Conservation (phyloP, 331 rosid species). For the Malus hybrid region DNA sequence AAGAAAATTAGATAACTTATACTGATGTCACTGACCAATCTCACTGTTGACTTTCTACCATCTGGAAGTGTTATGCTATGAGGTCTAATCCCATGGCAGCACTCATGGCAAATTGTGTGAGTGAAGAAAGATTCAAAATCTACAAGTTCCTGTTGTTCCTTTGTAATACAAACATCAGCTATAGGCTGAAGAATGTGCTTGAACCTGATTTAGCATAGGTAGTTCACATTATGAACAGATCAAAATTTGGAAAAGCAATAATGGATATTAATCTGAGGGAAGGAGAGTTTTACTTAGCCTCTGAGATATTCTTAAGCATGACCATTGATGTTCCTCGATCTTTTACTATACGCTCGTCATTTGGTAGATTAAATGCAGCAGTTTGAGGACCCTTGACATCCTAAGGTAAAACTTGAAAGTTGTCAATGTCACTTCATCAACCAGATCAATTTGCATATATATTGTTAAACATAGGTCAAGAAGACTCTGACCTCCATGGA, state of each 20-base stretch:
- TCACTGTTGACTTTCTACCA: slow-evolving; percentile 80
- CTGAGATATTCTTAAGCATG: slow-evolving; percentile 93
- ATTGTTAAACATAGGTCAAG: not conserved
- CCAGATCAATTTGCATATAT: not conserved
- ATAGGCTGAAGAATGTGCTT: slow-evolving; percentile 81
- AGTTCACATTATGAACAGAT: slow-evolving; percentile 5
- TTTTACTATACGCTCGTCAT: slow-evolving; percentile 82
- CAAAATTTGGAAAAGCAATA: slow-evolving; percentile 1
- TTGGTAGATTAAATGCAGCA: slow-evolving; percentile 93
- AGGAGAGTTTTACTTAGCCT: slow-evolving; percentile 71
- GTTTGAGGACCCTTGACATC: slow-evolving; percentile 97
- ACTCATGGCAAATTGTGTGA: slow-evolving; percentile 91
- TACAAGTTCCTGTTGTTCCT: slow-evolving; percentile 65
- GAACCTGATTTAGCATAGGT: slow-evolving; percentile 53
- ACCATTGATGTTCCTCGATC: slow-evolving; percentile 95
- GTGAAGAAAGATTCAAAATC: slow-evolving; percentile 96
- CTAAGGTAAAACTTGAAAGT: slow-evolving; percentile 33
- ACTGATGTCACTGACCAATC: slow-evolving; percentile 64
- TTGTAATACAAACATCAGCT: slow-evolving; percentile 56
- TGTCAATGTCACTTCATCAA: slow-evolving; percentile 1
- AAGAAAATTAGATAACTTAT: not conserved
- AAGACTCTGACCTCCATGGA: not conserved
- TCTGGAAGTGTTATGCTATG: slow-evolving; percentile 83
- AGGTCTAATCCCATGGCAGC: slow-evolving; percentile 99
- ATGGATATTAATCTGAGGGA: not conserved